phyloP scores from a whole-genome alignment of 306 rosid species.

The Vigna trinervia region DNA sequence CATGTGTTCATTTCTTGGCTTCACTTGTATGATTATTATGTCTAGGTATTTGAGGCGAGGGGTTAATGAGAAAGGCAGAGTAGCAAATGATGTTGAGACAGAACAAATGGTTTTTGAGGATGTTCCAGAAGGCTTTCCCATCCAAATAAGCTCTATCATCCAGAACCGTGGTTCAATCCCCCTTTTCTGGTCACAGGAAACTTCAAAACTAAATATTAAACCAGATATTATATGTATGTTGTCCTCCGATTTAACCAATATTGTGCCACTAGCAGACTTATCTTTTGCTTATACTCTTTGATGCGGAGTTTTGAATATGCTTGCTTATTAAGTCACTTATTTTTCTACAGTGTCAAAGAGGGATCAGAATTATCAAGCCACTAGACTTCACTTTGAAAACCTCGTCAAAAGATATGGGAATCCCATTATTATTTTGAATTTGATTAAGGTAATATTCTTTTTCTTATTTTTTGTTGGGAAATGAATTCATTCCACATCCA shows the following conservation, averaged over 20 bases:
- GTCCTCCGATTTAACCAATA: constrained; percentile 42
- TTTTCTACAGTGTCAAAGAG: constrained; percentile 74
- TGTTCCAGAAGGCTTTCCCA: constrained; percentile 67
- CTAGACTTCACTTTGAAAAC: constrained; percentile 93
- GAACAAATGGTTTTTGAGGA: constrained; percentile 85
- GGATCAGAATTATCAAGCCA: constrained; percentile 83
- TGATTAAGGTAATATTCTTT: constrained; percentile 73
- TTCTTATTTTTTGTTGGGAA: background rate
- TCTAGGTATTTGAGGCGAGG: constrained; percentile 91
- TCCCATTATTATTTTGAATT: constrained; percentile 91
- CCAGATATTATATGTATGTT: constrained; percentile 86
- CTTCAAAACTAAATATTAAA: constrained; percentile 85
- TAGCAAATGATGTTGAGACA: constrained; percentile 98
- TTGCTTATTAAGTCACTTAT: constrained; percentile 37
- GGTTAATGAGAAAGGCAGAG: constrained; percentile 93
- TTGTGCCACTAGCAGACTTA: background rate
- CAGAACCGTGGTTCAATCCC: constrained; percentile 99
- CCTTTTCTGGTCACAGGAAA: constrained; percentile 97
- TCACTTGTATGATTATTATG: constrained; percentile 32
- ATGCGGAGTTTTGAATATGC: constrained; percentile 13
- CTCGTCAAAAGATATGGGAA: constrained; percentile 89
- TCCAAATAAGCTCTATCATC: constrained; percentile 82
- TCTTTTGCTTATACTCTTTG: constrained; percentile 27
- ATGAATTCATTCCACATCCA: background rate
- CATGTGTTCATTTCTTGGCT: constrained; percentile 7